Conservation (phyloP, 108 stramenopile species). For the Nitzschia sp. region DNA sequence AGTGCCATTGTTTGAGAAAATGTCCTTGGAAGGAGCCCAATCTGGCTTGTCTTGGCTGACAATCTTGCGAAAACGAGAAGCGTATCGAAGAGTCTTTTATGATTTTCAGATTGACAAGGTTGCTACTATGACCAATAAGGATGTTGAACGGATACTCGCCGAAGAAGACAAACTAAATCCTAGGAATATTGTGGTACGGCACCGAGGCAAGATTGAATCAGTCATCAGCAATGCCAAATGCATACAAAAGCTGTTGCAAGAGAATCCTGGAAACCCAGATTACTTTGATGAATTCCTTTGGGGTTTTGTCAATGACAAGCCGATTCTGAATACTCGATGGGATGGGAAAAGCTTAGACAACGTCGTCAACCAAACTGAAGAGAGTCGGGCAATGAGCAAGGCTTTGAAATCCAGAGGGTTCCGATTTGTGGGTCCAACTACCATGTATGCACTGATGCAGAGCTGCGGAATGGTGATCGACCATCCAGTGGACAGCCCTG, state of each 20-base stretch:
- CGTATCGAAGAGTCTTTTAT: conserved; percentile 57
- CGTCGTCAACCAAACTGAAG: conserved; percentile 35
- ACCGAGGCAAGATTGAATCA: conserved; percentile 62
- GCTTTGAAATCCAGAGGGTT: conserved; percentile 54
- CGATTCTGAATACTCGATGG: conserved; percentile 48
- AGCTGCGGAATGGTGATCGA: conserved; percentile 66
- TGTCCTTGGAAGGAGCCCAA: conserved; percentile 72
- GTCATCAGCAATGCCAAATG: conserved; percentile 56
- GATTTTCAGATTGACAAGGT: conserved; percentile 66
- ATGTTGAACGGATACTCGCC: conserved; percentile 42
- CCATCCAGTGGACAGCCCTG: conserved; percentile 49
- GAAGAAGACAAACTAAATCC: conserved; percentile 15
- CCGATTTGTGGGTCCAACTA: conserved; percentile 67
- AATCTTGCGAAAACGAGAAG: conserved; percentile 68
- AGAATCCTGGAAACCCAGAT: conserved; percentile 2
- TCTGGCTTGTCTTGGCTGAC: conserved; percentile 76
- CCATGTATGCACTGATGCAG: conserved; percentile 68
- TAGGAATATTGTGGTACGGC: conserved; percentile 49
- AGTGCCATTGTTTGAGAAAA: conserved; percentile 61
- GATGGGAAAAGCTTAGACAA: conserved; percentile 23
- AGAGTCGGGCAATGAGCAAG: conserved; percentile 64
- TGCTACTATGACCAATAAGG: conserved; percentile 44
- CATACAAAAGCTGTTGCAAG: conserved; percentile 33
- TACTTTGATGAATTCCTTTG: conserved; percentile 51
- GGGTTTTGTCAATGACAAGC: conserved; percentile 67